These are phyloP conservation scores for Chaetomium olivaceum DNA, from an alignment of 2,329 filamentous ascomycete genomes.

Conservation along the genomic window DNA sequence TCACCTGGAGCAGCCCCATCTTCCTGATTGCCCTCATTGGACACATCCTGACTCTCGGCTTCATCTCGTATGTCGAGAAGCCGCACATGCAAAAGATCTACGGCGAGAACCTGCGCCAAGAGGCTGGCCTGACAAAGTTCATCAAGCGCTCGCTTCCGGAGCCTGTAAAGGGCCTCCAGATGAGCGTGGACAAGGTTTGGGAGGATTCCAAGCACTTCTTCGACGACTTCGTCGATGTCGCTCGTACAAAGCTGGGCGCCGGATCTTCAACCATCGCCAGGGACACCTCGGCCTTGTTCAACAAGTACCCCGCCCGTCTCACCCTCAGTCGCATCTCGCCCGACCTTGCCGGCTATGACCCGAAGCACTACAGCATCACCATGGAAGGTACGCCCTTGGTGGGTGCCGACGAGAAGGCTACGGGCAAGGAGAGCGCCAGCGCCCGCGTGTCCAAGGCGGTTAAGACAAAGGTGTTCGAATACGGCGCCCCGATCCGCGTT, in stretches of 20 bases:
- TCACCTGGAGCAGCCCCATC: constrained; percentile 85
- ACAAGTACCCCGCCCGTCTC: constrained; percentile 82
- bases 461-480: constrained; percentile 79
- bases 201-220: constrained; percentile 86
- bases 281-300: constrained; percentile 85
- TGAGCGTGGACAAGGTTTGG: constrained; percentile 82
- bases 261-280: constrained; percentile 85
- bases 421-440: constrained; percentile 71
- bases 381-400: constrained; percentile 65
- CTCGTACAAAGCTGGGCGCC: constrained; percentile 80
- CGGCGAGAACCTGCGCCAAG: constrained; percentile 75
- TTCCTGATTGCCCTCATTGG: constrained; percentile 84
- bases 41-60: constrained; percentile 80
- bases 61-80: constrained; percentile 90
- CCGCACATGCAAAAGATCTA: constrained; percentile 99
- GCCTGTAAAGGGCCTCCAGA: constrained; percentile 79
- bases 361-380: constrained; percentile 75
- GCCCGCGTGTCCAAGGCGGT: constrained; percentile 69
- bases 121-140: constrained; percentile 90
- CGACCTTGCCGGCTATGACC: constrained; percentile 76
- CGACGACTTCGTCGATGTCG: constrained; percentile 84
- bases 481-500: constrained; percentile 85
- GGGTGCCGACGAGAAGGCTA: constrained; percentile 58
- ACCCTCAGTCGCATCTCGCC: constrained; percentile 78
- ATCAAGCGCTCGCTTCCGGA: constrained; percentile 83